phyloP scores from a whole-genome alignment of 192 early-diverging fungal species.

The Lunasporangiospora selenospora region DNA sequence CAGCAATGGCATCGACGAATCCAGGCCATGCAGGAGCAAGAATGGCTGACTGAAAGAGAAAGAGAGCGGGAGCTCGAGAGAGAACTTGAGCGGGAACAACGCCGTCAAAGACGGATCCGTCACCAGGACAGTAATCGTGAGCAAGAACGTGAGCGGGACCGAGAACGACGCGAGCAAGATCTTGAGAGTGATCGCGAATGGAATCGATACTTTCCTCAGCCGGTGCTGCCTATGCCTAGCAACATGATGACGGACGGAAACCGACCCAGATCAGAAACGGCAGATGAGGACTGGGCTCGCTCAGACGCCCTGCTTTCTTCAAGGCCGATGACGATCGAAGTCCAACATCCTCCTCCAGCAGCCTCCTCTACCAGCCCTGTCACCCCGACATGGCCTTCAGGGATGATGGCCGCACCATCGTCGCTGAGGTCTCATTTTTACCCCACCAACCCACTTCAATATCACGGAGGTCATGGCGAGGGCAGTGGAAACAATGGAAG shows the following conservation, averaged over 20 bases:
- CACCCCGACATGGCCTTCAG: neutral
- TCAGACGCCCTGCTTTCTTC: neutral
- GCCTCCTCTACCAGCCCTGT: neutral
- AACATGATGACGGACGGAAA: too few species aligned
- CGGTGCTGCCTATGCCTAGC: neutral
- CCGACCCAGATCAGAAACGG: too few species aligned
- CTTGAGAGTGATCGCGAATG: neutral
- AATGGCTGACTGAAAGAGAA: conserved; percentile 27
- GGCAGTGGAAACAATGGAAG: too few species aligned
- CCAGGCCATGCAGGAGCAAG: too few species aligned
- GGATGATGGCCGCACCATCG: conserved; percentile 3
- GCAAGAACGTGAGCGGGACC: neutral
- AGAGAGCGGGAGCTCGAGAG: conserved; percentile 12
- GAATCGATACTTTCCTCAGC: neutral
- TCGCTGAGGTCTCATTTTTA: conserved; percentile 11
- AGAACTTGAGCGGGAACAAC: conserved; percentile 35
- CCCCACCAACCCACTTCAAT: too few species aligned
- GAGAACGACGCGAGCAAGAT: neutral
- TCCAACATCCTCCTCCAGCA: neutral
- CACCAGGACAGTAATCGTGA: neutral
- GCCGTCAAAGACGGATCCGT: conserved; percentile 16
- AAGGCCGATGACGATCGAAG: neutral
- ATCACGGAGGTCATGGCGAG: too few species aligned
- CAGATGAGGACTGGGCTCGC: too few species aligned
- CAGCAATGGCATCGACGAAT: conserved; percentile 36